Conservation (phyloP, 2,329 filamentous ascomycete genomes). For the Colletotrichum sublineola region DNA sequence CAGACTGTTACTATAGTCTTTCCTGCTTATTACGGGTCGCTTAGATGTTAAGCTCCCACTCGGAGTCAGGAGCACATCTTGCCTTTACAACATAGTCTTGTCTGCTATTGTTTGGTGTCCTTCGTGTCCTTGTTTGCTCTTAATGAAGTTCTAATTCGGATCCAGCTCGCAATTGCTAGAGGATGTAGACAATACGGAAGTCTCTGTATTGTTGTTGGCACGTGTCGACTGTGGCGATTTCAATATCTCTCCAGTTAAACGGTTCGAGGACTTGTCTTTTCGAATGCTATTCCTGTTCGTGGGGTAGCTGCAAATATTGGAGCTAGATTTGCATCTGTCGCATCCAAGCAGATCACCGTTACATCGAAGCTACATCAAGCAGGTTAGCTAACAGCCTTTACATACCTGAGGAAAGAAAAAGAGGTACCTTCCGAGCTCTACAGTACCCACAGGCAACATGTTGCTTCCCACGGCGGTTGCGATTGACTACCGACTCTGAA, state of each 20-base stretch:
- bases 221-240: not conserved
- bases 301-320: slow-evolving; percentile 21
- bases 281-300: slow-evolving; percentile 7
- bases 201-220: not conserved
- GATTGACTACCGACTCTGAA: slow-evolving; percentile 17
- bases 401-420: too few relatives aligned
- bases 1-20: not conserved
- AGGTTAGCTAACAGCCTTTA: not conserved
- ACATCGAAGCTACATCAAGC: slow-evolving; percentile 21
- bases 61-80: not conserved
- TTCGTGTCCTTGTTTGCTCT: not conserved
- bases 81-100: not conserved
- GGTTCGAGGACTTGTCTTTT: slow-evolving; percentile 19
- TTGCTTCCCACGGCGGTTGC: slow-evolving; percentile 17
- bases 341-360: slow-evolving; percentile 20
- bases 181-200: not conserved
- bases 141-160: not conserved
- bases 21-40: not conserved
- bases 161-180: slow-evolving; percentile 8
- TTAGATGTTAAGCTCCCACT: not conserved
- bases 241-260: not conserved
- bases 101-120: not conserved
- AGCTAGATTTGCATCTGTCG: slow-evolving; percentile 22
- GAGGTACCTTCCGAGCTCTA: slow-evolving; percentile 18
- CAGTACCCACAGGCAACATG: slow-evolving; percentile 29